phyloP scores from a whole-genome alignment of 345 rosid species.

The Triadica sebifera region DNA sequence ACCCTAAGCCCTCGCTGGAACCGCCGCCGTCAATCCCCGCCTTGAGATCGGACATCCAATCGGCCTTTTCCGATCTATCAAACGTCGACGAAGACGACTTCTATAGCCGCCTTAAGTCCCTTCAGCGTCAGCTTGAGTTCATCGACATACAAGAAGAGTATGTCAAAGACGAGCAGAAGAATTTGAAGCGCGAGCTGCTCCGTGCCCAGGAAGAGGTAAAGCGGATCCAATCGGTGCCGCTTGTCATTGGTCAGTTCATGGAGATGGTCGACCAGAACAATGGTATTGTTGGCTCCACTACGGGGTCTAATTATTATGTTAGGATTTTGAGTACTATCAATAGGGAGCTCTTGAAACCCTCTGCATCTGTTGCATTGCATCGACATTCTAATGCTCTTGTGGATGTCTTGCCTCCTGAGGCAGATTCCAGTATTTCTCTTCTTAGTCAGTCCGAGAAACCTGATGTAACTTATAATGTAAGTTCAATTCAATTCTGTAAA shows the following conservation, averaged over 20 bases:
- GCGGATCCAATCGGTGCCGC: slow-evolving; percentile 93
- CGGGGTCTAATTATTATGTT: slow-evolving; percentile 95
- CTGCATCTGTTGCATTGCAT: slow-evolving; percentile 97
- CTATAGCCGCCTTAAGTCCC: slow-evolving; percentile 71
- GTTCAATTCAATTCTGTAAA: neutral
- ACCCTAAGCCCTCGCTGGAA: slow-evolving; percentile 45
- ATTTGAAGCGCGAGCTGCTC: slow-evolving; percentile 79
- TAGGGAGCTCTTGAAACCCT: slow-evolving; percentile 87
- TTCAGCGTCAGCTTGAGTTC: slow-evolving; percentile 82
- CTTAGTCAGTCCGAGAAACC: slow-evolving; percentile 99
- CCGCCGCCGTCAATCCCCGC: slow-evolving; percentile 26
- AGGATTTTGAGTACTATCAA: slow-evolving; percentile 91
- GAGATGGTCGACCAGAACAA: slow-evolving; percentile 99
- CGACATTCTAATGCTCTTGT: slow-evolving; percentile 97
- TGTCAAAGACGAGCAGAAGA: slow-evolving; percentile 95
- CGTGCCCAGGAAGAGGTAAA: slow-evolving; percentile 98
- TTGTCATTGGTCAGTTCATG: slow-evolving; percentile 98
- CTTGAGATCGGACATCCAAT: neutral
- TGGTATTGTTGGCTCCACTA: slow-evolving; percentile 99
- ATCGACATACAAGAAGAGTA: slow-evolving; percentile 93
- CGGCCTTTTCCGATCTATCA: slow-evolving; percentile 14
- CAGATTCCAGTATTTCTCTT: slow-evolving; percentile 93
- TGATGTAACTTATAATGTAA: slow-evolving; percentile 83
- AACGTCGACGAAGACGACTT: slow-evolving; percentile 74
- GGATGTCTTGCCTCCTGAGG: slow-evolving; percentile 96